Conservation (phyloP, 2,329 filamentous ascomycete genomes). For the Phialocephala sp. region DNA sequence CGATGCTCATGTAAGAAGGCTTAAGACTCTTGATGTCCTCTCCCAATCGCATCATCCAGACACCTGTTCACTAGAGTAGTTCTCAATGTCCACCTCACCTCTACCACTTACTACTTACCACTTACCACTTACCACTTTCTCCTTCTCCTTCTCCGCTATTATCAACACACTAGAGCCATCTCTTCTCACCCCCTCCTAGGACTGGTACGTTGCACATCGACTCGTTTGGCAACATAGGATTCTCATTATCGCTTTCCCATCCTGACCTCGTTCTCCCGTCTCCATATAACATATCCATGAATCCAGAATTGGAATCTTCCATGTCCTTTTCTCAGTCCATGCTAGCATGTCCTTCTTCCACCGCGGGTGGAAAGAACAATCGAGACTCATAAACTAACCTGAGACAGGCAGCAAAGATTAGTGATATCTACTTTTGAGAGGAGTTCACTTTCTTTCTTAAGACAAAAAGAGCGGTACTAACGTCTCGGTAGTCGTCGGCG, state of each 20-base stretch:
- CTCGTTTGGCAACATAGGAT: background rate
- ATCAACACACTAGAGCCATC: too few relatives aligned
- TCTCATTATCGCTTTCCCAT: background rate
- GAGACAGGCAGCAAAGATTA: background rate
- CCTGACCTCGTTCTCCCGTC: background rate
- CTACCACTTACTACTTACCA: background rate
- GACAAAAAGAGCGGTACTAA: background rate
- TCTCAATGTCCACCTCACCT: background rate
- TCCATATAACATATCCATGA: background rate
- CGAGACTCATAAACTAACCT: background rate
- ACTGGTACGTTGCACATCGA: conserved; percentile 4
- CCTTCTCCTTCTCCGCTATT: background rate
- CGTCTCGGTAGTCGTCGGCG: background rate
- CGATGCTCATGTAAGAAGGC: background rate
- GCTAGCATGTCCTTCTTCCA: too few relatives aligned
- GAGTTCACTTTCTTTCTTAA: too few relatives aligned
- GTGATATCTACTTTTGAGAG: too few relatives aligned
- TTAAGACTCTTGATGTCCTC: too few relatives aligned
- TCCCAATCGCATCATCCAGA: background rate
- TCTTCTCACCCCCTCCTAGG: too few relatives aligned
- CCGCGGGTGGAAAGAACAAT: background rate
- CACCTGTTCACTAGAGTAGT: background rate
- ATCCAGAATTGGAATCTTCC: too few relatives aligned
- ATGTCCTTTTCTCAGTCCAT: too few relatives aligned
- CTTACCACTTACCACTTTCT: background rate